Evolutionary conservation across 305 asterid genomes (phyloP), one percentile per base, ranked within the genome.

Genomic region (Rubia tinctorum): DNA sequence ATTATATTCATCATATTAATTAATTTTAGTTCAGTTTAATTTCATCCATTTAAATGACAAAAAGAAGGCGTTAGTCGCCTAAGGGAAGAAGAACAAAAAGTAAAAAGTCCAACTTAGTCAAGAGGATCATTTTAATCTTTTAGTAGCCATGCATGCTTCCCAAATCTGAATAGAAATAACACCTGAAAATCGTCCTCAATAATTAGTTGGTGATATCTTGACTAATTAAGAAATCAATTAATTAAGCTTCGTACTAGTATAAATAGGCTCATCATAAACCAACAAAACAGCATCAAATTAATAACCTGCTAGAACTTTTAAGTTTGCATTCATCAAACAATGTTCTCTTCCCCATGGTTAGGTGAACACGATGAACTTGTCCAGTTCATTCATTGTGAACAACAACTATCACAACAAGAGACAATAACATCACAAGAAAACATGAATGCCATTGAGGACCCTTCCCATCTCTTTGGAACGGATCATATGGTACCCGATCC

Each of bases 271-370:
- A 8, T 22, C 30, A n/a, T 23, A 20, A 23, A 0, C 30, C 7
- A 20, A 58, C 20, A 22, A 22, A 58, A 58, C 34, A 58, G 34
- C 34, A 58, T 20, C 64, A 58, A 18, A 39, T 14, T 27, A 23
- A 27, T 7, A 0, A 39, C 6, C 13, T 18, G 3, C 2, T 2
- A 22, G 30, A 1, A 27, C 5, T 6, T 4, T 7, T 8, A 63
- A 18, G 30, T 15, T 25, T 22, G 34, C 15, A 23, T 42, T n/a
- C 30, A 58, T 58, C 63, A 58, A 64, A 68, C 73, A 13, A 75
- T 75, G 78, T 75, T 68, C 45, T 75, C 70, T 75, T 55, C 59
- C 6, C 59, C 69, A 14, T 68, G 74, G 78, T 61, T 9, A 68
- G 42, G 55, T 14, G 69, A 75, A 13, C 64, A 75, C 2, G 78